Percentiles rank a stretch among this genome's conserved stretches.
Evolutionary conservation across 192 early-diverging fungal species (phyloP).

Genomic region (Backusella australiensis): DNA sequence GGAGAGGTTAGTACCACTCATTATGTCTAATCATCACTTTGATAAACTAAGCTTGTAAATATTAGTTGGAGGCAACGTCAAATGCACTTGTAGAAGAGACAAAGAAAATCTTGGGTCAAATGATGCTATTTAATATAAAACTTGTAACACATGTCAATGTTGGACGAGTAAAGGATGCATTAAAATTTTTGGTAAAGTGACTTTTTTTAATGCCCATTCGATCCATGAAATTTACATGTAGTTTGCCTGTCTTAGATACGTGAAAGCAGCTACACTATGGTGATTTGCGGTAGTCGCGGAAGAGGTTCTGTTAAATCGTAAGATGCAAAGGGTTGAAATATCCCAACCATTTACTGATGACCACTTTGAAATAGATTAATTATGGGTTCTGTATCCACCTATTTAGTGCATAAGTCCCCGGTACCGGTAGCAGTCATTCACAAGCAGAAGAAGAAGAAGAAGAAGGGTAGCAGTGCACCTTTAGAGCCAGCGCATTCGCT

Average conservation of each 20-base stretch:
- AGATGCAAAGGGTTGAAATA: neutral
- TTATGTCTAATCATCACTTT: neutral
- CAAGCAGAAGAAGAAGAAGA: slow-evolving; percentile 43
- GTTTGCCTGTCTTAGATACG: slow-evolving; percentile 33
- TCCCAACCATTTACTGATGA: neutral
- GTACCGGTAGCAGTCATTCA: slow-evolving; percentile 51
- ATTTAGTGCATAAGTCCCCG: slow-evolving; percentile 51
- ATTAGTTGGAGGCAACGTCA: slow-evolving; percentile 21
- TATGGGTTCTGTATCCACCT: slow-evolving; percentile 52
- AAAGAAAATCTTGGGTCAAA: slow-evolving; percentile 21
- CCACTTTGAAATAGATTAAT: slow-evolving; percentile 28
- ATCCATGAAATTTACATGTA: neutral
- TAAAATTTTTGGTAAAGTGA: slow-evolving; percentile 26
- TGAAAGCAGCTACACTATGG: slow-evolving; percentile 40
- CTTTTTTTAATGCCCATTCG: neutral
- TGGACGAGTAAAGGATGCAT: slow-evolving; percentile 31
- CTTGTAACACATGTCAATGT: slow-evolving; percentile 18
- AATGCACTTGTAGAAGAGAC: slow-evolving; percentile 17
- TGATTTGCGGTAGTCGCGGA: slow-evolving; percentile 47
- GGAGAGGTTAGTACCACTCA: slow-evolving; percentile 22
- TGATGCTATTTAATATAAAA: slow-evolving; percentile 39
- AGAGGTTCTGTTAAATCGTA: slow-evolving; percentile 45
- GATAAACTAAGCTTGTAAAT: neutral
- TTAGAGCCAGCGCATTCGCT: slow-evolving; percentile 12
- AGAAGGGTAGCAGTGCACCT: slow-evolving; percentile 13